Evolutionary conservation across 2,329 filamentous ascomycete species (phyloP).

Genomic region (Colletotrichum viniferum): DNA sequence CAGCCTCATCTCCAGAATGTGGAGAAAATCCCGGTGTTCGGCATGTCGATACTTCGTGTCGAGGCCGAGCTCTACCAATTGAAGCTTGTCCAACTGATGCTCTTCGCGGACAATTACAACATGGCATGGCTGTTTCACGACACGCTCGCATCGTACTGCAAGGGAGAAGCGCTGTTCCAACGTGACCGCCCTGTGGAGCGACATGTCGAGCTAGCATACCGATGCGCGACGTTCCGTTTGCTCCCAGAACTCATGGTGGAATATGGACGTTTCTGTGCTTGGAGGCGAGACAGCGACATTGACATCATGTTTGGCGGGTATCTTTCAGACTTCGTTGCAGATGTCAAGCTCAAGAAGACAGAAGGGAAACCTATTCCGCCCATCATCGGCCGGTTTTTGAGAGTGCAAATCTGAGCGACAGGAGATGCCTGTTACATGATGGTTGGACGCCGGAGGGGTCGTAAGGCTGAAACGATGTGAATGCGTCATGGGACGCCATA

Average conservation of each 20-base stretch:
- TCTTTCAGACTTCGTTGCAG: not conserved
- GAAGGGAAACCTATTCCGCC: not conserved
- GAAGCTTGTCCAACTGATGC: not conserved
- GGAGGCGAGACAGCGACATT: not conserved
- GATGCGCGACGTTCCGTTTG: not conserved
- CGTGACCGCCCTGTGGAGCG: not conserved
- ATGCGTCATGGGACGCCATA: not conserved
- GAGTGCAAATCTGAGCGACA: not conserved
- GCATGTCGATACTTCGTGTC: not conserved
- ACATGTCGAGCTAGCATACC: not conserved
- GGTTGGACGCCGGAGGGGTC: not conserved
- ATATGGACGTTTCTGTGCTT: not conserved
- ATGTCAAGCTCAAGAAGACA: not conserved
- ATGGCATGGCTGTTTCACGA: not conserved
- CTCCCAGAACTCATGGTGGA: not conserved
- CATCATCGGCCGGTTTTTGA: not conserved
- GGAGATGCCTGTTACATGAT: not conserved
- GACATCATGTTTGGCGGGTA: not conserved
- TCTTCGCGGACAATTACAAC: not conserved
- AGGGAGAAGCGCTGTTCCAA: not conserved
- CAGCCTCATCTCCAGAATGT: not conserved
- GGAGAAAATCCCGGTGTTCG: slow-evolving; percentile 10
- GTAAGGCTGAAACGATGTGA: not conserved
- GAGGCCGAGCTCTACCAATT: not conserved
- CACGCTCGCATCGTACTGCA: not conserved